Percentiles rank a stretch among this genome's conserved stretches.
These are phyloP conservation scores for Crithidia acanthocephali DNA, from an alignment of 208 protist species.

Conservation along the genomic window DNA sequence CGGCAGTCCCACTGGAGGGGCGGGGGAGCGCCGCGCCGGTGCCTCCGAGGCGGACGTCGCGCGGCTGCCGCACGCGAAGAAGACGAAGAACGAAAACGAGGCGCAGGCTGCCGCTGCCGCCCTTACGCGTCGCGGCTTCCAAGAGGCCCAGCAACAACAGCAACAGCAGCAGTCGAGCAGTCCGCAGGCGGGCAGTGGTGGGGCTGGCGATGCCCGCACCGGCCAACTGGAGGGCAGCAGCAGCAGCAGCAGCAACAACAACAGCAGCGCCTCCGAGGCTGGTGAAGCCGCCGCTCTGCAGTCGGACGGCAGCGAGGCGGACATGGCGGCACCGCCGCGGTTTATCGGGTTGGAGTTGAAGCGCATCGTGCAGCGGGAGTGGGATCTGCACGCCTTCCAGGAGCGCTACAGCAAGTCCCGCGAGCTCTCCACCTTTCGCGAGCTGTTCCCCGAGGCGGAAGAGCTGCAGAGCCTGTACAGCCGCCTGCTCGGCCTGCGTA, in stretches of 20 bases:
- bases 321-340: constrained; percentile 23
- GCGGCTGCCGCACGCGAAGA: constrained; percentile 33
- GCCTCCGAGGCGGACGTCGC: neutral
- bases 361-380: constrained; percentile 65
- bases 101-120: constrained; percentile 27
- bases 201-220: neutral
- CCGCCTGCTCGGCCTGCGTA: constrained; percentile 72
- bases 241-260: too few species aligned
- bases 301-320: constrained; percentile 31
- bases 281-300: neutral
- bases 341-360: constrained; percentile 87
- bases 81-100: constrained; percentile 35
- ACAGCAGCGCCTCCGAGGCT: neutral
- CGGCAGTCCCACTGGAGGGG: neutral
- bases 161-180: neutral
- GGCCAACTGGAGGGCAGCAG: neutral
- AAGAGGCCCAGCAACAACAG: constrained; percentile 20
- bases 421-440: constrained; percentile 63
- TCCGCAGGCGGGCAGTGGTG: too few species aligned
- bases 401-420: constrained; percentile 65
- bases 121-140: constrained; percentile 12
- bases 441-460: constrained; percentile 80
- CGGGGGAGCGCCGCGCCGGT: neutral
- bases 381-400: constrained; percentile 68
- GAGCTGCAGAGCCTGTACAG: constrained; percentile 79